Conservation (phyloP, 2,329 filamentous ascomycete genomes). For the Alternaria panax region DNA sequence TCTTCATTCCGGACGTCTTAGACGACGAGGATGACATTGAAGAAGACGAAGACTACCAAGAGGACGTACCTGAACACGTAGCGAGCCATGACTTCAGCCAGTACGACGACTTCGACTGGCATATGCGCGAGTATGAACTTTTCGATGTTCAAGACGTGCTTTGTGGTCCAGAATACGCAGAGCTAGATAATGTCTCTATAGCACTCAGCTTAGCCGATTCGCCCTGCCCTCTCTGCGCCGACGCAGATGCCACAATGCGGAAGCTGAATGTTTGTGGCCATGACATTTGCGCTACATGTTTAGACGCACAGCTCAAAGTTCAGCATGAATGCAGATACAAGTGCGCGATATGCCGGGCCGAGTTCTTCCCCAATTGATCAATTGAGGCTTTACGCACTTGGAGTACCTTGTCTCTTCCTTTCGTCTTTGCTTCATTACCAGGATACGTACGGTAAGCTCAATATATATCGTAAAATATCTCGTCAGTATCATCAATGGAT, state of each 20-base stretch:
- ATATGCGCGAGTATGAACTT: neutral
- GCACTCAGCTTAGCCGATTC: neutral
- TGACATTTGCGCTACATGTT: constrained; percentile 2
- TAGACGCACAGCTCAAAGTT: neutral
- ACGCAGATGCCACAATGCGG: neutral
- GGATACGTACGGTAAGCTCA: neutral
- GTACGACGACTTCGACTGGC: neutral
- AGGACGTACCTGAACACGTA: neutral
- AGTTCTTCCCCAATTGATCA: neutral
- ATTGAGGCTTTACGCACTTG: neutral
- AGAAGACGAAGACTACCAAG: neutral
- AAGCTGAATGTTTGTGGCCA: constrained; percentile 4
- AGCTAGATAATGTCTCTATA: neutral
- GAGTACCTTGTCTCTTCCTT: neutral
- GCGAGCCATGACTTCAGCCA: neutral
- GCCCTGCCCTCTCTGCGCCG: constrained; percentile 4
- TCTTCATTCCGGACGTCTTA: neutral
- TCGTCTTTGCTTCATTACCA: neutral
- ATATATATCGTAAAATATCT: neutral
- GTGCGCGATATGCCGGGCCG: constrained; percentile 8
- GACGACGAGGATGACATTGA: neutral
- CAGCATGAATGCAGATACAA: constrained; percentile 6
- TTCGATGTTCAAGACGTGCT: constrained; percentile 1
- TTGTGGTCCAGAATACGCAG: neutral
- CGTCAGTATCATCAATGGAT: neutral